A percentile compares a stretch with the other conserved stretches of the same genome.
Evolutionary conservation across 2,329 filamentous ascomycete species (phyloP).

Genomic region (Celoporthe dispersa): DNA sequence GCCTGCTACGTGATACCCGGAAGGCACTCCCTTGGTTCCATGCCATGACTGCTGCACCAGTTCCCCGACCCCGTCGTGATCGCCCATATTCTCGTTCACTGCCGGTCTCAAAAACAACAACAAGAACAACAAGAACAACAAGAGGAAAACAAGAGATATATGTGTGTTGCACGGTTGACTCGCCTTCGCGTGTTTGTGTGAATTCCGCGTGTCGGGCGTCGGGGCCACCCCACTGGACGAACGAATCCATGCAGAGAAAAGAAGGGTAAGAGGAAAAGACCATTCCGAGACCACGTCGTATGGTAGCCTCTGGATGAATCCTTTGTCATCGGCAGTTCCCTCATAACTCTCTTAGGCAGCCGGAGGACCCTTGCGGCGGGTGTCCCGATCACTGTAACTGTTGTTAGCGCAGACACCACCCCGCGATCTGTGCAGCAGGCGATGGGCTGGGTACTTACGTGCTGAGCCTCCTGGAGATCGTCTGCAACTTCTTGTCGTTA

Average conservation of each 20-base stretch:
- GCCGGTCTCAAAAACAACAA: slow-evolving; percentile 3
- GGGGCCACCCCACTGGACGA: not conserved
- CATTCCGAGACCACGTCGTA: not conserved
- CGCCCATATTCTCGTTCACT: slow-evolving; percentile 13
- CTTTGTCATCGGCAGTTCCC: slow-evolving; percentile 7
- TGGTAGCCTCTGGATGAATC: not conserved
- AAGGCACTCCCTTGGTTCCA: slow-evolving; percentile 15
- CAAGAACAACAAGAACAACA: not conserved
- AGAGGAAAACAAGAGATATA: slow-evolving; percentile 11
- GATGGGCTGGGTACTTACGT: slow-evolving; percentile 70
- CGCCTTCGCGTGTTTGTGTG: not conserved
- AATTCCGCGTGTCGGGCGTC: not conserved
- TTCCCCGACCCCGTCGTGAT: slow-evolving; percentile 14
- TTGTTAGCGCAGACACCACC: not conserved
- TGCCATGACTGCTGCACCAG: slow-evolving; percentile 19
- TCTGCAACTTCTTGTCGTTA: slow-evolving; percentile 85
- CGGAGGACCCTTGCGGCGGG: slow-evolving; percentile 22
- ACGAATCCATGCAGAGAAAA: not conserved
- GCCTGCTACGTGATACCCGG: slow-evolving; percentile 4
- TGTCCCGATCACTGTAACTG: slow-evolving; percentile 25
- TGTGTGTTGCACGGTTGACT: slow-evolving; percentile 7
- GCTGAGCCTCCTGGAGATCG: slow-evolving; percentile 89
- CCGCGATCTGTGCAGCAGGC: too few relatives aligned
- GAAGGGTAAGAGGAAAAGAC: not conserved
- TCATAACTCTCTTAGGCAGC: slow-evolving; percentile 8